phyloP scores from a whole-genome alignment of 176 grass and related monocot species.

The Zea luxurians region DNA sequence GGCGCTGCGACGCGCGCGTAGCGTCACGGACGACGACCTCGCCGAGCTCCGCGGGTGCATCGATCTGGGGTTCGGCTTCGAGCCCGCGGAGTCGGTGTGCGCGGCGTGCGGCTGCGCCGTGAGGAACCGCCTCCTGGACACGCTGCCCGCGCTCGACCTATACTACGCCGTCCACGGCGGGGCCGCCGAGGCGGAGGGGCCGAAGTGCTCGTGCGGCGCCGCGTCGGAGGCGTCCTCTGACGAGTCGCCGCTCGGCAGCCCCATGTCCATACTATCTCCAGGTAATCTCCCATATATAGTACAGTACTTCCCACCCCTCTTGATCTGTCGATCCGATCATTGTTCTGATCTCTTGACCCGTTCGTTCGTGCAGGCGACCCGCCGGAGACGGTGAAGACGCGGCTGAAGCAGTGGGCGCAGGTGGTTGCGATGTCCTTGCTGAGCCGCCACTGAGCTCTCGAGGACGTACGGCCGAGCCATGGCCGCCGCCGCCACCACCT shows the following conservation, averaged over 20 bases:
- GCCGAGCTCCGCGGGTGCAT: slow-evolving; percentile 82
- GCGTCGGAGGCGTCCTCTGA: slow-evolving; percentile 64
- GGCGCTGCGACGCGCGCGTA: slow-evolving; percentile 38
- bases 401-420: slow-evolving; percentile 89
- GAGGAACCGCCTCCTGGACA: slow-evolving; percentile 46
- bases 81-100: slow-evolving; percentile 30
- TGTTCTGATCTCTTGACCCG: neutral
- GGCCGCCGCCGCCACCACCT: neutral
- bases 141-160: slow-evolving; percentile 61
- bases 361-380: slow-evolving; percentile 47
- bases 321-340: no score
- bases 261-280: slow-evolving; percentile 58
- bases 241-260: slow-evolving; percentile 62
- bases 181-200: neutral
- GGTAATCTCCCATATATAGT: slow-evolving; percentile 30
- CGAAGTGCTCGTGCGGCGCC: slow-evolving; percentile 32
- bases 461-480: neutral
- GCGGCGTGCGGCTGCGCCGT: slow-evolving; percentile 44
- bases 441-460: slow-evolving; percentile 43
- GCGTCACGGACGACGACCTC: slow-evolving; percentile 74
- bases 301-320: no score
- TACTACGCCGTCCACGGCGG: slow-evolving; percentile 52
- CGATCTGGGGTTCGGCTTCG: slow-evolving; percentile 73
- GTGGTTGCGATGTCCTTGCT: slow-evolving; percentile 74
- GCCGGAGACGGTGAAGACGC: slow-evolving; percentile 75